Percentiles rank a stretch among this genome's conserved stretches.
These are phyloP conservation scores for Trichoderma citrinoviride DNA, from an alignment of 2,329 filamentous ascomycete genomes.

Conservation along the genomic window DNA sequence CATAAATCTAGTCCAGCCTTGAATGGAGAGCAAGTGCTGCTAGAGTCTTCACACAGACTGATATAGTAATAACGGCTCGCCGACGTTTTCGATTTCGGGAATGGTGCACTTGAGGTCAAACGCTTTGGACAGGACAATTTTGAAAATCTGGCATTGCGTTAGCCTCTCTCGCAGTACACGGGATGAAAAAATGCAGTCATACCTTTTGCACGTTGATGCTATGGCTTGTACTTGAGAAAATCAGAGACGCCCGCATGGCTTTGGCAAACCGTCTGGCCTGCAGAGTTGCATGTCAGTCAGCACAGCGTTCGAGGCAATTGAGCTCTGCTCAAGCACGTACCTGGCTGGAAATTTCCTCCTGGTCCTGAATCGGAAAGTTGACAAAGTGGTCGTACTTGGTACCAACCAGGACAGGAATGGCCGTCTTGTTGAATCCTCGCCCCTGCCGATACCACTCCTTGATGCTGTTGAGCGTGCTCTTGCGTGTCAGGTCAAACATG, in stretches of 20 bases:
- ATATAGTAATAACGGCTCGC: slow-evolving; percentile 91
- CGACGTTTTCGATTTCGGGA: slow-evolving; percentile 96
- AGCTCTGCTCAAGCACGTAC: slow-evolving; percentile 45
- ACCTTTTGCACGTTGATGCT: slow-evolving; percentile 99
- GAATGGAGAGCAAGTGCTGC: neutral
- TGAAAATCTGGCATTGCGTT: slow-evolving; percentile 74
- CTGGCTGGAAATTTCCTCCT: slow-evolving; percentile 97
- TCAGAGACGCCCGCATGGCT: slow-evolving; percentile 95
- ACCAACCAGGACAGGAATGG: slow-evolving; percentile 95
- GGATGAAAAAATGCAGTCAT: slow-evolving; percentile 15
- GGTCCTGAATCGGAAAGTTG: slow-evolving; percentile 94
- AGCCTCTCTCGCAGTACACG: neutral
- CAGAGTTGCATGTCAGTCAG: slow-evolving; percentile 17
- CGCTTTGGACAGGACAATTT: slow-evolving; percentile 97
- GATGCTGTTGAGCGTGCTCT: slow-evolving; percentile 98
- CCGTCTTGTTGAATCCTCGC: slow-evolving; percentile 98
- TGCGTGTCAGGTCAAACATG: slow-evolving; percentile 98
- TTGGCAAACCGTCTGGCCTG: slow-evolving; percentile 94
- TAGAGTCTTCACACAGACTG: slow-evolving; percentile 51
- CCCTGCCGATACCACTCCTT: slow-evolving; percentile 99
- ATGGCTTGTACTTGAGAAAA: slow-evolving; percentile 98
- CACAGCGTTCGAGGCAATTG: neutral
- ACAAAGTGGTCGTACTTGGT: slow-evolving; percentile 99
- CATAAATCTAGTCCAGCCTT: neutral
- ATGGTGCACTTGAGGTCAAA: slow-evolving; percentile 99